Evolutionary conservation across 2,329 filamentous ascomycete genomes (phyloP).

Genomic region (Fusarium floridanum): DNA sequence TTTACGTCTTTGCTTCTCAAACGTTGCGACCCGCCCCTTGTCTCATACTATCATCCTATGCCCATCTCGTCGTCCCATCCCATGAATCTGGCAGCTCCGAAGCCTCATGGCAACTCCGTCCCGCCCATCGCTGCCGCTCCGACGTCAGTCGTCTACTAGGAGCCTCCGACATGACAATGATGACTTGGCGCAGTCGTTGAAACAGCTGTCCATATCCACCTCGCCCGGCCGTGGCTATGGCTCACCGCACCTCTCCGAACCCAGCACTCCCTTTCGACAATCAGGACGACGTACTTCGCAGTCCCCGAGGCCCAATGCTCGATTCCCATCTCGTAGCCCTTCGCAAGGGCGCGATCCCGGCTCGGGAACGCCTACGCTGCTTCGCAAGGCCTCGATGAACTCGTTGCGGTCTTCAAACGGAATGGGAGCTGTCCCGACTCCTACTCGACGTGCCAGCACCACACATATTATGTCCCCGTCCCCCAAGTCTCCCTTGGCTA

Average conservation of each 20-base stretch:
- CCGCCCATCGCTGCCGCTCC: constrained; percentile 47
- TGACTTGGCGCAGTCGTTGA: constrained; percentile 58
- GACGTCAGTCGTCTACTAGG: constrained; percentile 53
- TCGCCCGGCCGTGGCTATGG: constrained; percentile 47
- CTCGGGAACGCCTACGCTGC: constrained; percentile 63
- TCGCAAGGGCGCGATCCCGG: constrained; percentile 59
- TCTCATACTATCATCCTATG: constrained; percentile 21
- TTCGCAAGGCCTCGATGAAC: constrained; percentile 69
- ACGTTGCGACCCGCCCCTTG: constrained; percentile 28
- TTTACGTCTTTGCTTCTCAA: constrained; percentile 24
- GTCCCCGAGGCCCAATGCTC: constrained; percentile 40
- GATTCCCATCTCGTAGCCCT: constrained; percentile 57
- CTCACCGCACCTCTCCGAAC: constrained; percentile 53
- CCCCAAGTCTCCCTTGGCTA: constrained; percentile 51
- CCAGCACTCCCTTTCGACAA: constrained; percentile 54
- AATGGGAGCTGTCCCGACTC: constrained; percentile 51
- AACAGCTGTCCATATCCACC: constrained; percentile 59
- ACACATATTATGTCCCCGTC: constrained; percentile 60
- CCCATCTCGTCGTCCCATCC: constrained; percentile 26
- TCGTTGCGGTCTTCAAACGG: constrained; percentile 66
- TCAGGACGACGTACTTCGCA: constrained; percentile 52
- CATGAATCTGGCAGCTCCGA: constrained; percentile 23
- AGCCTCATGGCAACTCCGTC: constrained; percentile 48
- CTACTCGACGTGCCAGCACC: constrained; percentile 64
- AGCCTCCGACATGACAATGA: constrained; percentile 45